phyloP scores from a whole-genome alignment of 192 early-diverging fungal genomes.

The Backusella psychrophila region DNA sequence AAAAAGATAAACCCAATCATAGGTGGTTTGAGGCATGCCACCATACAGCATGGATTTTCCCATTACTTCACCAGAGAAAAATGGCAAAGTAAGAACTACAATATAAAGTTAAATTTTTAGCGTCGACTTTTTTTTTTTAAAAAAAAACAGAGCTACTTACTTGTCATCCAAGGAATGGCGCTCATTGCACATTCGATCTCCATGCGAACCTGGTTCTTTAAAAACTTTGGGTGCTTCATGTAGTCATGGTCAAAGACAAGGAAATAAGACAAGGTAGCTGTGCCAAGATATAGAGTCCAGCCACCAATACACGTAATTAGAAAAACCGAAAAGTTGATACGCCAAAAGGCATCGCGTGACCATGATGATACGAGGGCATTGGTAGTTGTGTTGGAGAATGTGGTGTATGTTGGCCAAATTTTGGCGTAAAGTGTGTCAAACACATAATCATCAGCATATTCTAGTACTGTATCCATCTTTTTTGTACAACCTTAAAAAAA shows the following conservation, averaged over 20 bases:
- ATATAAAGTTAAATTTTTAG: not conserved
- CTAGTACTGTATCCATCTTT: constrained; percentile 68
- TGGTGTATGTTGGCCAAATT: constrained; percentile 41
- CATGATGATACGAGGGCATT: constrained; percentile 36
- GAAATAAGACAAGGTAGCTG: constrained; percentile 77
- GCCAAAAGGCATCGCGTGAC: constrained; percentile 61
- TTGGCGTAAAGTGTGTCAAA: constrained; percentile 60
- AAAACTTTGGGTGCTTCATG: constrained; percentile 92
- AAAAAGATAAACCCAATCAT: constrained; percentile 75
- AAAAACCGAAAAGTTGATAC: constrained; percentile 74
- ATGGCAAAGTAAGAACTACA: constrained; percentile 79
- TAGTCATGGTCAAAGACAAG: constrained; percentile 86
- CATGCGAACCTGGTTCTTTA: constrained; percentile 84
- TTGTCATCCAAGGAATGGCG: constrained; percentile 78
- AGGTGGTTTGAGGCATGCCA: constrained; percentile 28
- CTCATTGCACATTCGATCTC: constrained; percentile 81
- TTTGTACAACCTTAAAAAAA: constrained; percentile 2
- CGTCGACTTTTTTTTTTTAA: not conserved
- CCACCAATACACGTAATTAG: constrained; percentile 71
- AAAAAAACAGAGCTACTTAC: not conserved
- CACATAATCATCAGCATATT: constrained; percentile 60
- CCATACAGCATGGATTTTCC: constrained; percentile 77
- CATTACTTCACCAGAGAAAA: constrained; percentile 87
- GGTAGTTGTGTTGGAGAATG: constrained; percentile 36
- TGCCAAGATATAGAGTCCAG: constrained; percentile 77